A percentile compares a stretch with the other conserved stretches of the same genome.
These are phyloP conservation scores for Coemansia sp. DNA, from an alignment of 192 early-diverging fungal species.

Conservation along the genomic window DNA sequence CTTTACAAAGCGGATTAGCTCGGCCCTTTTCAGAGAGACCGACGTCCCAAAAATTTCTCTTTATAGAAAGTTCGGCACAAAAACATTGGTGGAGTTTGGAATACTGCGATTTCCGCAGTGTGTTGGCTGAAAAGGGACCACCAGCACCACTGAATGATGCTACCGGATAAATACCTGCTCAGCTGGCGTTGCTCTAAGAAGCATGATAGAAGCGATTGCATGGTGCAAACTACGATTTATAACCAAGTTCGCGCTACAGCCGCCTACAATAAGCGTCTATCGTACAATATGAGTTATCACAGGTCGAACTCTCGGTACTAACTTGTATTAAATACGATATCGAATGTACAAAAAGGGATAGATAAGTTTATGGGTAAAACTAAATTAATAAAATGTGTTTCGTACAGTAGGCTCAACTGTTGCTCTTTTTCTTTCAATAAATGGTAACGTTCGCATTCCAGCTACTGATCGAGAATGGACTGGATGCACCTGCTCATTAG, in stretches of 20 bases:
- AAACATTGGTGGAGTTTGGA: too few species aligned
- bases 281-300: background rate
- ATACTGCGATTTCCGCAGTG: too few species aligned
- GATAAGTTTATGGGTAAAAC: too few species aligned
- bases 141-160: background rate
- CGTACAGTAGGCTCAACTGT: too few species aligned
- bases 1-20: background rate
- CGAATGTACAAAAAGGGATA: too few species aligned
- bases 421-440: too few species aligned
- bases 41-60: background rate
- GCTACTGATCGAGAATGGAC: too few species aligned
- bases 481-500: too few species aligned
- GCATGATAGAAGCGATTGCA: constrained; percentile 32
- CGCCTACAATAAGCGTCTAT: constrained; percentile 26
- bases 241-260: constrained; percentile 1
- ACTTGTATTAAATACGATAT: too few species aligned
- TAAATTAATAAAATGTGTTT: too few species aligned
- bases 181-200: constrained; percentile 23
- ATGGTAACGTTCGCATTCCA: too few species aligned
- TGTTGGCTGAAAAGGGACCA: background rate
- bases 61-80: background rate
- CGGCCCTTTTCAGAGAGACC: background rate
- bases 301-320: too few species aligned
- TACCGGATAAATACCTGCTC: background rate
- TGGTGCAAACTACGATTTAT: background rate